phyloP scores from a whole-genome alignment of 1,284 basidiomycete genomes.

The Fomitopsis pinicola region DNA sequence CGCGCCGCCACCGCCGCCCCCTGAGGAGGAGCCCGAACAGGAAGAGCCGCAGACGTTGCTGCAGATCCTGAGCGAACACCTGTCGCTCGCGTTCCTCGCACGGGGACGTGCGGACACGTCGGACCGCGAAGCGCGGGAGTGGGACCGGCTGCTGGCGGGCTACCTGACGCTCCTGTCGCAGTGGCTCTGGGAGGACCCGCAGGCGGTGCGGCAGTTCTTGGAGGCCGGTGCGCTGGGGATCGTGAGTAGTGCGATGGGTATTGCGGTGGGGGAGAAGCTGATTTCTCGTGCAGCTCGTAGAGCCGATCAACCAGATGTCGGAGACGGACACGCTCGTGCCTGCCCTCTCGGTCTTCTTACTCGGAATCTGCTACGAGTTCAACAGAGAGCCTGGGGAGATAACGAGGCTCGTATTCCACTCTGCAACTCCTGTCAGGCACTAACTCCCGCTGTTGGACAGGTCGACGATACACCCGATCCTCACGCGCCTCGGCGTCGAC shows the following conservation, averaged over 20 bases:
- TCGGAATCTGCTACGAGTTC: conserved; percentile 94
- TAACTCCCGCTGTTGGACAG: conserved; percentile 33
- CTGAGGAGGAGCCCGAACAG: conserved; percentile 34
- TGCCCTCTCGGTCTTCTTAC: conserved; percentile 86
- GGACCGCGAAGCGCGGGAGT: conserved; percentile 67
- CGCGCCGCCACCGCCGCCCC: conserved; percentile 21
- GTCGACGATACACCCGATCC: conserved; percentile 81
- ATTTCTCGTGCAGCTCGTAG: conserved; percentile 63
- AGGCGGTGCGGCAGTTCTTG: conserved; percentile 85
- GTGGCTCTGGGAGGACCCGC: conserved; percentile 97
- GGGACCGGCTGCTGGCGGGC: conserved; percentile 86
- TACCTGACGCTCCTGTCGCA: conserved; percentile 83
- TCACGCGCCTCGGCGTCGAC: conserved; percentile 84
- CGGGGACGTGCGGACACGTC: conserved; percentile 68
- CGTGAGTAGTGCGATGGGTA: conserved; percentile 47
- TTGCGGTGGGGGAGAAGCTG: neutral
- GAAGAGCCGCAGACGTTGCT: conserved; percentile 66
- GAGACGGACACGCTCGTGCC: conserved; percentile 88
- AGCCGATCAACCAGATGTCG: conserved; percentile 88
- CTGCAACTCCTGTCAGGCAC: neutral
- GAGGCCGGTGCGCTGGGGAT: conserved; percentile 88
- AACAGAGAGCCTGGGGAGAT: conserved; percentile 92
- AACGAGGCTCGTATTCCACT: conserved; percentile 52
- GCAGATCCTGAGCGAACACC: conserved; percentile 69
- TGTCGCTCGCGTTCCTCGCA: conserved; percentile 66